phyloP scores from a whole-genome alignment of 2,329 filamentous ascomycete genomes.

The Aureobasidium namibiae region DNA sequence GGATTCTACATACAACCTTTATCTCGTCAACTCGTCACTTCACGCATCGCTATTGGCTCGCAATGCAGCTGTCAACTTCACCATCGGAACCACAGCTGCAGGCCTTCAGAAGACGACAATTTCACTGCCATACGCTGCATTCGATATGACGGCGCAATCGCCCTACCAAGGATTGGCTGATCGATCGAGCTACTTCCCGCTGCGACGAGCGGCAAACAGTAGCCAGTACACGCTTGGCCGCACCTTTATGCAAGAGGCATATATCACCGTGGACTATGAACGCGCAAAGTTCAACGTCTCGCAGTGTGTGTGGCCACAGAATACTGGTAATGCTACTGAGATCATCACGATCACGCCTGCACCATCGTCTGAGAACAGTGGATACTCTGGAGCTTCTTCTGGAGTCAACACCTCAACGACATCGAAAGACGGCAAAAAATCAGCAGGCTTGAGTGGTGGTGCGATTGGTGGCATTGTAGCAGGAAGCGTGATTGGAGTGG shows the following conservation, averaged over 20 bases:
- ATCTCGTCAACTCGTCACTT: slow-evolving; percentile 30
- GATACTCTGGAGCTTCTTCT: not conserved
- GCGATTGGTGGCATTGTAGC: slow-evolving; percentile 38
- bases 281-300: slow-evolving; percentile 39
- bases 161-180: slow-evolving; percentile 48
- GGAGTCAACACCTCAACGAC: not conserved
- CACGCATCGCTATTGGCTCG: slow-evolving; percentile 26
- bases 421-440: not conserved
- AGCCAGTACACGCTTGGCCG: slow-evolving; percentile 56
- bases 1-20: slow-evolving; percentile 28
- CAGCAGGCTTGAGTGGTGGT: slow-evolving; percentile 24
- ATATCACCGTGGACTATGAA: slow-evolving; percentile 42
- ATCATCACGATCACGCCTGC: slow-evolving; percentile 23
- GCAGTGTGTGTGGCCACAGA: slow-evolving; percentile 25
- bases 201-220: slow-evolving; percentile 48
- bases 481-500: slow-evolving; percentile 26
- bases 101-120: slow-evolving; percentile 35
- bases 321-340: slow-evolving; percentile 16
- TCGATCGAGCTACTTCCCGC: slow-evolving; percentile 58
- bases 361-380: not conserved
- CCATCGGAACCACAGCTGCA: slow-evolving; percentile 29
- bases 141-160: slow-evolving; percentile 37
- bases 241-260: slow-evolving; percentile 62
- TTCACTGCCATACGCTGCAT: slow-evolving; percentile 41
- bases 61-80: slow-evolving; percentile 38